Conservation (phyloP, 139 green algal genomes). For the Chlorella vulgaris region DNA sequence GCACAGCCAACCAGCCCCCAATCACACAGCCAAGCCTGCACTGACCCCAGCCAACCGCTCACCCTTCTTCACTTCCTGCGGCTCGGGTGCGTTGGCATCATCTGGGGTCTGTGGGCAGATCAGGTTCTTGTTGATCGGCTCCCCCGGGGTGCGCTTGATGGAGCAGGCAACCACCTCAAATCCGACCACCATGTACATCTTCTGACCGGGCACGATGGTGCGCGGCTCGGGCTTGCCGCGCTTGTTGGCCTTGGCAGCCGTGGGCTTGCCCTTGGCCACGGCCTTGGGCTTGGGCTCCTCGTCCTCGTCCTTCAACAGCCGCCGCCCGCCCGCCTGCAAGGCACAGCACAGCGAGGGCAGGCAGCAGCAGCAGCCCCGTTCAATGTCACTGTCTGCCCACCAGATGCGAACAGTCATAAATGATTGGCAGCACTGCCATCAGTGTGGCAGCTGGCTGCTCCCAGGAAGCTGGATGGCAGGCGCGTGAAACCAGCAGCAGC, state of each 20-base stretch:
- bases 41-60: no score
- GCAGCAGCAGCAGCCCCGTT: no score
- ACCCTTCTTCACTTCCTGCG: conserved; percentile 80
- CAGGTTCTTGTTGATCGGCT: conserved; percentile 60
- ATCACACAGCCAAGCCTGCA: no score
- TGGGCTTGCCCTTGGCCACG: background rate
- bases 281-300: background rate
- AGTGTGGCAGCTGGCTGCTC: no score
- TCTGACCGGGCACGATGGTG: conserved; percentile 10
- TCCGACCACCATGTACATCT: conserved; percentile 86
- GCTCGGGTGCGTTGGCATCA: conserved; percentile 47
- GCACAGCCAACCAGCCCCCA: no score
- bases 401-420: no score
- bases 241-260: conserved; percentile 5
- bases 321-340: conserved; percentile 13
- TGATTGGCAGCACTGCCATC: no score
- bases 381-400: no score
- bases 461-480: no score
- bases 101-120: conserved; percentile 65
- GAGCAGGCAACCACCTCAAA: conserved; percentile 93
- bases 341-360: background rate
- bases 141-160: conserved; percentile 67
- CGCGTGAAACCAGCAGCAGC: no score
- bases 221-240: conserved; percentile 1
- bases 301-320: background rate